Evolutionary conservation across 2,329 filamentous ascomycete genomes (phyloP).

Genomic region (Setomelanomma holmii): DNA sequence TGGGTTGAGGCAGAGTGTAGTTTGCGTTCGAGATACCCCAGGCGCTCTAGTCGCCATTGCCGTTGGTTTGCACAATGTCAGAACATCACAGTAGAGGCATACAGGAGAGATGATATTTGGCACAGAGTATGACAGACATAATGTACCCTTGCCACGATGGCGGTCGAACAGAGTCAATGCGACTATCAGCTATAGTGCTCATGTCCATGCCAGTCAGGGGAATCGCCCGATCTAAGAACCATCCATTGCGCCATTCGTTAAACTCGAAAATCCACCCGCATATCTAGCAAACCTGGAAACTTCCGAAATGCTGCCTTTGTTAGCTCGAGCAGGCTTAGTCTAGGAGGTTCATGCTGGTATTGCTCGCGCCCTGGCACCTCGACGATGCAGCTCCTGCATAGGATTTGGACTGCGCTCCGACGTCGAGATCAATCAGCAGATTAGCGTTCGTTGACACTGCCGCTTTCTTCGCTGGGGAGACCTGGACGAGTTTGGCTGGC

Average conservation of each 20-base stretch:
- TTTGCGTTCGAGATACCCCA: slow-evolving; percentile 15
- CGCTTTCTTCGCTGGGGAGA: slow-evolving; percentile 18
- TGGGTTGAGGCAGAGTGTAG: too few species aligned
- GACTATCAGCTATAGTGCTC: too few species aligned
- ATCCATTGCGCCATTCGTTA: too few species aligned
- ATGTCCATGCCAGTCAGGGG: too few species aligned
- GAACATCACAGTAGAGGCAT: not conserved
- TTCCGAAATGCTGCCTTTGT: too few species aligned
- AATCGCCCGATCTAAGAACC: too few species aligned
- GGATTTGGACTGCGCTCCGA: not conserved
- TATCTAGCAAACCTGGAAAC: too few species aligned
- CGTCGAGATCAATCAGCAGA: slow-evolving; percentile 28
- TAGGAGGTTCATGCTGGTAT: slow-evolving; percentile 14
- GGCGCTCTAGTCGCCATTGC: not conserved
- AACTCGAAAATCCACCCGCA: too few species aligned
- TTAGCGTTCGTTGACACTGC: slow-evolving; percentile 14
- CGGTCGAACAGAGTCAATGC: too few species aligned
- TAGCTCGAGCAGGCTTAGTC: slow-evolving; percentile 10
- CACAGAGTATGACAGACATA: too few species aligned
- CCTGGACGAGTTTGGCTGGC: slow-evolving; percentile 17
- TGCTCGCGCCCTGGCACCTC: not conserved
- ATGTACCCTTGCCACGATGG: too few species aligned
- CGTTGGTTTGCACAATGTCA: not conserved
- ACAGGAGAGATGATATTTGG: not conserved
- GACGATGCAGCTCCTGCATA: slow-evolving; percentile 2